Conservation (phyloP, 176 grass and related monocot species). For the Dactylis glomerata region DNA sequence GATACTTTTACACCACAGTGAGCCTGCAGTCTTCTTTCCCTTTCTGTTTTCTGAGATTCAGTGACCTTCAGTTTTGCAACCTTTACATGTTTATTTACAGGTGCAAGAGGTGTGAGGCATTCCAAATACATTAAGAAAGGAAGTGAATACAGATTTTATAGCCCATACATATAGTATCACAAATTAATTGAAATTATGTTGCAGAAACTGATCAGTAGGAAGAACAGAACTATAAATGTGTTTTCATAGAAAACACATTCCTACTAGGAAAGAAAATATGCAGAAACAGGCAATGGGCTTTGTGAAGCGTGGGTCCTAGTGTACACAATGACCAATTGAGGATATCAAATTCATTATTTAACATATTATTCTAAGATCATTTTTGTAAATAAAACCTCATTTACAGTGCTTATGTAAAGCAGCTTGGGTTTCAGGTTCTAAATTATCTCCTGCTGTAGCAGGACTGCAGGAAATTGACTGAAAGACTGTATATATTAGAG, state of each 20-base stretch:
- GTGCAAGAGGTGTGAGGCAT: background rate
- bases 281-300: background rate
- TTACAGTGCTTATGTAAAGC: background rate
- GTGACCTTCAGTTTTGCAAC: constrained; percentile 2
- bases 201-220: background rate
- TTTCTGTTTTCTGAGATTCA: background rate
- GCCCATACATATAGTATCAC: background rate
- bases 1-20: background rate
- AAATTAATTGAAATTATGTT: background rate
- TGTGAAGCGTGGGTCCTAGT: background rate
- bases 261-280: background rate
- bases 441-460: background rate
- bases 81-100: constrained; percentile 7
- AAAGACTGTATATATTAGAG: background rate
- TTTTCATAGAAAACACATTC: background rate
- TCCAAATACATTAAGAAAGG: background rate
- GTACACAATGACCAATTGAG: background rate
- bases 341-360: background rate
- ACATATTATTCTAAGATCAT: background rate
- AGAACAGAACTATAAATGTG: background rate
- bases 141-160: background rate
- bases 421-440: background rate
- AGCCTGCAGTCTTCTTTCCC: background rate
- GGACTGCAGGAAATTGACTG: background rate
- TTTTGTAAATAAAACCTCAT: background rate